Conservation (phyloP, 129 eudicot genomes). For the Tagetes erecta region DNA sequence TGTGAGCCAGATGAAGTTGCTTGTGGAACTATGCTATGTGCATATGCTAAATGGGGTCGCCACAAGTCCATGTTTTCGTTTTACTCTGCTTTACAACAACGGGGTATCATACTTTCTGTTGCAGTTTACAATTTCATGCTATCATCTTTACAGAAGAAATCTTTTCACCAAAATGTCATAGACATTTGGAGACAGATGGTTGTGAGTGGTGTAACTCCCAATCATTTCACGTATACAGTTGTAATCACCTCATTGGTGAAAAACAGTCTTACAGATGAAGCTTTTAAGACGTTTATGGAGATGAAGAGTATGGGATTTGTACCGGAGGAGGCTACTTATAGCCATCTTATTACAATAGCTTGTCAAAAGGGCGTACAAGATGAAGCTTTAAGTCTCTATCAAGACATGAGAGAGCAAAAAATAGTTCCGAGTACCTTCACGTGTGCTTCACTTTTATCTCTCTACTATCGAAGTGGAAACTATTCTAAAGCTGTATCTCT, state of each 20-base stretch:
- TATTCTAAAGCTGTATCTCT: constrained; percentile 86
- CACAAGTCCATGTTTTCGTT: constrained; percentile 91
- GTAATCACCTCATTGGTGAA: constrained; percentile 77
- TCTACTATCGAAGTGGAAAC: constrained; percentile 68
- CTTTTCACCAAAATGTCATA: constrained; percentile 60
- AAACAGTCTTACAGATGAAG: constrained; percentile 57
- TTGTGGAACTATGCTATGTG: constrained; percentile 92
- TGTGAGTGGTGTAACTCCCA: constrained; percentile 43
- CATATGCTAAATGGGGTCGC: constrained; percentile 97
- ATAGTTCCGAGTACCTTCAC: constrained; percentile 85
- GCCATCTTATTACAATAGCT: constrained; percentile 58
- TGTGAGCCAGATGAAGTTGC: constrained; percentile 99
- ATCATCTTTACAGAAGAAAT: constrained; percentile 93
- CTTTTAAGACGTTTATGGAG: constrained; percentile 50
- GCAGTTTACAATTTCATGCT: constrained; percentile 92
- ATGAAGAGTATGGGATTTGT: constrained; percentile 66
- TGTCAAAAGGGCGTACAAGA: constrained; percentile 53
- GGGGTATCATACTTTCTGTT: constrained; percentile 58
- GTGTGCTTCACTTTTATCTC: constrained; percentile 89
- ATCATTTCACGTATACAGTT: constrained; percentile 79
- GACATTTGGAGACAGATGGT: constrained; percentile 70
- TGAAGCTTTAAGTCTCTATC: constrained; percentile 59
- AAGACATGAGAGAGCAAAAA: constrained; percentile 61
- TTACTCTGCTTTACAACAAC: constrained; percentile 72
- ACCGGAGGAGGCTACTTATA: constrained; percentile 89